These are phyloP conservation scores for Kurtzmaniella quercitrusa DNA, from an alignment of 1,139 yeast genomes.

Conservation along the genomic window DNA sequence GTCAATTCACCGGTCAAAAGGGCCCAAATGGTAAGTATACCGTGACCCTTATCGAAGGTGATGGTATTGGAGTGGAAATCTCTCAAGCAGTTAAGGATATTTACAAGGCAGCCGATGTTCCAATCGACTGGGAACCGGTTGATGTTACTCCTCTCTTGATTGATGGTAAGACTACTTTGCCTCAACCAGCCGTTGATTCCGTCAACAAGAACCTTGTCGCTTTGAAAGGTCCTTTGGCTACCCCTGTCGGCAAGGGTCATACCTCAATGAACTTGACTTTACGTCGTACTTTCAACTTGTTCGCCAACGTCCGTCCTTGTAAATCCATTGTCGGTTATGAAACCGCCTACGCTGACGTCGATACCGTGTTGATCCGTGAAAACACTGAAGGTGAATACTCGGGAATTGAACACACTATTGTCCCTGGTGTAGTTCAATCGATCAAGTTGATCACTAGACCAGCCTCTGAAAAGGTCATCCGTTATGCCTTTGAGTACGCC, in stretches of 20 bases:
- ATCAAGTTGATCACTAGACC: constrained; percentile 94
- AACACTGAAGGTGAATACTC: constrained; percentile 99
- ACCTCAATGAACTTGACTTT: constrained; percentile 94
- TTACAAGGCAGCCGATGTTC: constrained; percentile 89
- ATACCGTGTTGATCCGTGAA: constrained; percentile 95
- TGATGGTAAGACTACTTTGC: constrained; percentile 92
- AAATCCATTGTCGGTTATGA: constrained; percentile 88
- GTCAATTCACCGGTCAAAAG: constrained; percentile 46
- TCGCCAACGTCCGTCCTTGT: constrained; percentile 98
- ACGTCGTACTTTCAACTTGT: constrained; percentile 93
- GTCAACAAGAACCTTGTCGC: constrained; percentile 93
- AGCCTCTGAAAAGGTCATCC: constrained; percentile 93
- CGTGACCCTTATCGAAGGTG: constrained; percentile 97
- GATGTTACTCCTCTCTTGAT: constrained; percentile 92
- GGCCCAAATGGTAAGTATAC: constrained; percentile 68
- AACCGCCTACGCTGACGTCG: constrained; percentile 92
- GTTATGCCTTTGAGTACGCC: constrained; percentile 97
- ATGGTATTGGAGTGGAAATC: constrained; percentile 96
- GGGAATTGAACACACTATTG: constrained; percentile 96
- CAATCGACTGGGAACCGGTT: constrained; percentile 95
- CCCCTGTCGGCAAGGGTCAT: constrained; percentile 98
- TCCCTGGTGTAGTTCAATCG: constrained; percentile 97
- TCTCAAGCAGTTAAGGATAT: constrained; percentile 89
- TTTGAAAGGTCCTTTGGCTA: constrained; percentile 95
- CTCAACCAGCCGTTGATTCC: constrained; percentile 86